These are phyloP conservation scores for Penicillium dipodomyicola DNA, from an alignment of 495 filamentous ascomycete genomes.

Conservation along the genomic window DNA sequence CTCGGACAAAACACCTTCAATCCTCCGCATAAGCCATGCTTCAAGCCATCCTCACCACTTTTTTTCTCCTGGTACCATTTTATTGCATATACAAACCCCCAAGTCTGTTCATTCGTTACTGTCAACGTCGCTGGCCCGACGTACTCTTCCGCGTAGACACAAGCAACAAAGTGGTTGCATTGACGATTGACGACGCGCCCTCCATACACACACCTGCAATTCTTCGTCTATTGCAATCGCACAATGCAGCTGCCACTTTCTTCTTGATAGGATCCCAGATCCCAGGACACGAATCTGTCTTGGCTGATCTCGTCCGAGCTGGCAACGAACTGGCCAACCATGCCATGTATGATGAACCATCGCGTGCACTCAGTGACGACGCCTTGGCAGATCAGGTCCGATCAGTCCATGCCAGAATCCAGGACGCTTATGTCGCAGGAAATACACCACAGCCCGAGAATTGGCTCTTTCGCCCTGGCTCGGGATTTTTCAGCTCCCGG, in stretches of 20 bases:
- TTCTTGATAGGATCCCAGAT: conserved; percentile 80
- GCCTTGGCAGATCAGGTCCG: conserved; percentile 40
- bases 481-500: conserved; percentile 69
- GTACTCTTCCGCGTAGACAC: conserved; percentile 67
- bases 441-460: conserved; percentile 33
- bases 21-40: conserved; percentile 36
- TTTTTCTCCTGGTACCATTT: conserved; percentile 54
- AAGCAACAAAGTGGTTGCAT: conserved; percentile 60
- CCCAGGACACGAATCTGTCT: conserved; percentile 52
- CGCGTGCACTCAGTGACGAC: conserved; percentile 41
- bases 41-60: conserved; percentile 41
- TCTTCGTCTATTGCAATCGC: conserved; percentile 54
- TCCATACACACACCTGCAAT: conserved; percentile 71
- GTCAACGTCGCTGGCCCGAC: conserved; percentile 68
- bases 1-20: background rate
- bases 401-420: conserved; percentile 48
- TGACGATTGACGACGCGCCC: conserved; percentile 84
- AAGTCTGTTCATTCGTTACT: conserved; percentile 58
- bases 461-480: conserved; percentile 75
- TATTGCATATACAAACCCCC: conserved; percentile 76
- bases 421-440: conserved; percentile 49
- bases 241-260: conserved; percentile 67
- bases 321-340: conserved; percentile 81
- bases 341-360: conserved; percentile 79
- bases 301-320: conserved; percentile 58